Conservation (phyloP, 345 rosid genomes). For the Populus pruinosa region DNA sequence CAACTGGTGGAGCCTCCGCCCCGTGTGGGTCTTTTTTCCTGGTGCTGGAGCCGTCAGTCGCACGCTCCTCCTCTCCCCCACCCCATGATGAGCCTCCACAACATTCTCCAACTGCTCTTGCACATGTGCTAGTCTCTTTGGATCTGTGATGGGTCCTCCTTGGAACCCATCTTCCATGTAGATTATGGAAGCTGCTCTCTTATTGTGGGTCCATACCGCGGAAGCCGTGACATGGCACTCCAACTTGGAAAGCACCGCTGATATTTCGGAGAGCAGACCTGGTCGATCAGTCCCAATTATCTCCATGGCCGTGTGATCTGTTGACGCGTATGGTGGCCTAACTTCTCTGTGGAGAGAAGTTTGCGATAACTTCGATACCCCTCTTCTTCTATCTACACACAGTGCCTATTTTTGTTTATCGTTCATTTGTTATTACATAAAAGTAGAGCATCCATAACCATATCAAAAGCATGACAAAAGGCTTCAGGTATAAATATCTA, state of each 20-base stretch:
- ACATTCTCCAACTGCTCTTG: constrained; percentile 57
- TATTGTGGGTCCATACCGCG: constrained; percentile 81
- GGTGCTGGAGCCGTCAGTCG: constrained; percentile 44
- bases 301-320: constrained; percentile 75
- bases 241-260: constrained; percentile 59
- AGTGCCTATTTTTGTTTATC: constrained; percentile 44
- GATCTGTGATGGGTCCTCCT: constrained; percentile 57
- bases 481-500: too few relatives aligned
- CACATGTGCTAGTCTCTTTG: constrained; percentile 39
- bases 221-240: constrained; percentile 66
- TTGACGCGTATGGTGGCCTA: constrained; percentile 50
- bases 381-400: constrained; percentile 51
- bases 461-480: neutral
- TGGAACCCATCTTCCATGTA: constrained; percentile 56
- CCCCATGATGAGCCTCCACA: constrained; percentile 62
- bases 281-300: constrained; percentile 67
- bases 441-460: neutral
- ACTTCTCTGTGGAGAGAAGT: constrained; percentile 43
- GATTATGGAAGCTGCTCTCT: constrained; percentile 60
- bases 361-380: constrained; percentile 40
- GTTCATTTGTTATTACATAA: neutral
- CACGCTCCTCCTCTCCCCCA: constrained; percentile 53
- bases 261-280: constrained; percentile 77
- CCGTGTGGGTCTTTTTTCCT: constrained; percentile 57
- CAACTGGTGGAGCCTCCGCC: constrained; percentile 82